Evolutionary conservation across 164 flowering plant species (phyloP), one percentile per base, ranked within the genome.

Genomic region (Annona cherimola): DNA sequence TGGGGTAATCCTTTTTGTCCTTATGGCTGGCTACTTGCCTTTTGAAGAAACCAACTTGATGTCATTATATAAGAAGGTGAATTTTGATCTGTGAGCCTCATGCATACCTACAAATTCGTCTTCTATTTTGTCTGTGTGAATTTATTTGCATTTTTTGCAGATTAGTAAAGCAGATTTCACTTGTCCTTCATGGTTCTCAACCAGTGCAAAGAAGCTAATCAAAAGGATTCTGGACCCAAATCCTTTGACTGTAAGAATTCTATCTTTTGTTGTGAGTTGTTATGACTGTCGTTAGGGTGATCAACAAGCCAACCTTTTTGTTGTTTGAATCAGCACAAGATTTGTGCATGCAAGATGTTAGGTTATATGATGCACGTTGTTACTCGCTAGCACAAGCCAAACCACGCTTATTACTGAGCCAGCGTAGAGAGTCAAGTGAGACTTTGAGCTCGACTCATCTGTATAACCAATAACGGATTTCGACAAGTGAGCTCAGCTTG

Each of bases 21-120:
- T 94, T 66, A 86, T 94, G 97, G 98, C 97, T 65, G 98, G 98
- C 14, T 94, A 87, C 78, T 79, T 94, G 80, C 98, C 98, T 66
- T 91, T 94, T 76, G 98, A 94, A 73, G 98, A 94, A 43, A 78
- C 97, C 69, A 94, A 94, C 79, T 89, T 94, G 42, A 79, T 81
- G 87, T 74, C 84, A 42, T 76, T 94, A 44, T 94, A 92, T 73
- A 92, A 94, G 82, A 94, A 92, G 96, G 97, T 88, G 69, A 78
- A 20, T 73, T 42, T 41, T 39, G 50, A 42, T 70, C 7, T 70
- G 11, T 64, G 45, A 14, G 35, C 35, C 35, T 61, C 5, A 61
- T 64, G 40, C 16, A 64, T 16, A 41, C 44, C 14, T 12, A 64
- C 5, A 20, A 40, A 64, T 64, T 35, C 7, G 6, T 40, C 12